A percentile compares a stretch with the other conserved stretches of the same genome.
Conservation (phyloP, 2,329 filamentous ascomycete species). For the Aureobasidium sp. region DNA sequence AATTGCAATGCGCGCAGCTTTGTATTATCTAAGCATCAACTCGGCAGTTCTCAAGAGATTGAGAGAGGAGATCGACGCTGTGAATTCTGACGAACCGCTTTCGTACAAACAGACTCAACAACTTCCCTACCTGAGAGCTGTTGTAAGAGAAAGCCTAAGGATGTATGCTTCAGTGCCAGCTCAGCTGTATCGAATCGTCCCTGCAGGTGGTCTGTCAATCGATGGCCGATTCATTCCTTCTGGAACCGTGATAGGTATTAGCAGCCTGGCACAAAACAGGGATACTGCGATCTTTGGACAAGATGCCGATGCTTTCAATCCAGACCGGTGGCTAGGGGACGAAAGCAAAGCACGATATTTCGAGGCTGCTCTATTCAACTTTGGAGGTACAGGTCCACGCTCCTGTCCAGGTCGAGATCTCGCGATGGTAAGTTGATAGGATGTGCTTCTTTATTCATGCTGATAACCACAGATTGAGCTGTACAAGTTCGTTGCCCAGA, state of each 20-base stretch:
- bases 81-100: neutral
- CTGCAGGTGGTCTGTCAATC: neutral
- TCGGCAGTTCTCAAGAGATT: neutral
- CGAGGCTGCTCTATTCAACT: slow-evolving; percentile 19
- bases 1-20: slow-evolving; percentile 3
- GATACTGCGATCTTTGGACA: slow-evolving; percentile 59
- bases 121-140: slow-evolving; percentile 3
- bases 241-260: slow-evolving; percentile 16
- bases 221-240: slow-evolving; percentile 19
- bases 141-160: neutral
- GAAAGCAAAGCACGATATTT: slow-evolving; percentile 22
- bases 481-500: slow-evolving; percentile 18
- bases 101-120: slow-evolving; percentile 25
- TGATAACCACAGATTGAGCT: slow-evolving; percentile 17
- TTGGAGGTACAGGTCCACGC: slow-evolving; percentile 20
- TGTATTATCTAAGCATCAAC: slow-evolving; percentile 1
- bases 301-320: slow-evolving; percentile 58
- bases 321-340: slow-evolving; percentile 57
- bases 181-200: slow-evolving; percentile 26
- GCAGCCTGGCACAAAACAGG: slow-evolving; percentile 55
- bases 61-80: slow-evolving; percentile 3
- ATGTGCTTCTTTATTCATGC: neutral
- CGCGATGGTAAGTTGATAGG: slow-evolving; percentile 14
- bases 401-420: slow-evolving; percentile 21
- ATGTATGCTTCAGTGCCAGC: neutral